These are phyloP conservation scores for Nematodospora valgi DNA, from an alignment of 805 yeast species.

Conservation along the genomic window DNA sequence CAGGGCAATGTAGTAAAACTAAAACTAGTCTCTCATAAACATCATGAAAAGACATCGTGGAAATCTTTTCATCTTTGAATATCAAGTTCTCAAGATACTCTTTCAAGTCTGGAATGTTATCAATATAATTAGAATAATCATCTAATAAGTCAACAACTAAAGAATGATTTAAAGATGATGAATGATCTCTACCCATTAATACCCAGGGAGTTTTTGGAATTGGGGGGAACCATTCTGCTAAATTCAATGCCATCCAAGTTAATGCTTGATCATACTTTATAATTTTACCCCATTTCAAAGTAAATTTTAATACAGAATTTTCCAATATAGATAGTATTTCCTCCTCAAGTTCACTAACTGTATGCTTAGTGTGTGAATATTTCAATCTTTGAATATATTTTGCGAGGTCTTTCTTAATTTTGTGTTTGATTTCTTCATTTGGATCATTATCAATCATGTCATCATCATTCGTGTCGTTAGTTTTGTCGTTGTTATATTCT, in stretches of 20 bases:
- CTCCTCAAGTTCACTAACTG: slow-evolving; percentile 42
- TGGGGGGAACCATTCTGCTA: slow-evolving; percentile 89
- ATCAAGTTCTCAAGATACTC: slow-evolving; percentile 19
- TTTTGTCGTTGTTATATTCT: neutral
- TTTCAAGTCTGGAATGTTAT: slow-evolving; percentile 24
- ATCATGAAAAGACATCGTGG: slow-evolving; percentile 54
- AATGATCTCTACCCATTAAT: slow-evolving; percentile 49
- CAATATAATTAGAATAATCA: slow-evolving; percentile 38
- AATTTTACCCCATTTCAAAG: slow-evolving; percentile 73
- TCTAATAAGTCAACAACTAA: slow-evolving; percentile 30
- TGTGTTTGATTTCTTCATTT: slow-evolving; percentile 22
- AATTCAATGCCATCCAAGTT: slow-evolving; percentile 82
- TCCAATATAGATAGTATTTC: slow-evolving; percentile 56
- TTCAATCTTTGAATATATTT: slow-evolving; percentile 55
- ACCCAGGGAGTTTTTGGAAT: slow-evolving; percentile 51
- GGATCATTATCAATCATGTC: neutral
- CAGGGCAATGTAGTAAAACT: slow-evolving; percentile 73
- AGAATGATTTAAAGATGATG: slow-evolving; percentile 17
- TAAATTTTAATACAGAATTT: slow-evolving; percentile 58
- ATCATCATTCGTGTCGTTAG: neutral
- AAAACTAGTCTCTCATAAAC: slow-evolving; percentile 72
- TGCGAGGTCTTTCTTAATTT: slow-evolving; percentile 54
- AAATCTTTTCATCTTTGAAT: slow-evolving; percentile 23
- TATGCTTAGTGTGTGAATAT: slow-evolving; percentile 17
- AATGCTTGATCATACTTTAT: slow-evolving; percentile 78